A percentile compares a stretch with the other conserved stretches of the same genome.
Conservation (phyloP, 116 monocot genomes). For the Papilionanthe hybrid region DNA sequence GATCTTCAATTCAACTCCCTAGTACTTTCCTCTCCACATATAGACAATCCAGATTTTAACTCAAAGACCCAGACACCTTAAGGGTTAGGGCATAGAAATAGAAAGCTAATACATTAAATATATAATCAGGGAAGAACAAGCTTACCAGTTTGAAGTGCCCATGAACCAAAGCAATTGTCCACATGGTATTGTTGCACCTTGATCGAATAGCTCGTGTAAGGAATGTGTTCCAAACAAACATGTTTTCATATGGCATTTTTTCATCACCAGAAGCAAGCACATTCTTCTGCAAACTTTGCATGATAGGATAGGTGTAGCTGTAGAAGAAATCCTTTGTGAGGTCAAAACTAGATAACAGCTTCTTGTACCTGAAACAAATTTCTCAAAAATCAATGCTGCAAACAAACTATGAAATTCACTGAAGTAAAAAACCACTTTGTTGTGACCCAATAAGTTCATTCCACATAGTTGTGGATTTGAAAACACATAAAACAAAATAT, state of each 20-base stretch:
- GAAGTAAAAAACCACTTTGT: neutral
- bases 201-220: slow-evolving; percentile 81
- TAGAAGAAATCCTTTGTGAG: slow-evolving; percentile 97
- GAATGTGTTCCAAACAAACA: slow-evolving; percentile 95
- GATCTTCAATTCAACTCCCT: neutral
- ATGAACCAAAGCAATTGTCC: slow-evolving; percentile 94
- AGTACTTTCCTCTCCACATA: neutral
- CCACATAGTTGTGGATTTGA: neutral
- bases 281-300: slow-evolving; percentile 86
- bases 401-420: slow-evolving; percentile 6
- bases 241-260: slow-evolving; percentile 81
- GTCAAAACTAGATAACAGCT: slow-evolving; percentile 85
- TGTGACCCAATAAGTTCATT: neutral
- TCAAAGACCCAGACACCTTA: neutral
- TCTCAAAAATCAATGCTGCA: neutral
- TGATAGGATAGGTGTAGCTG: slow-evolving; percentile 96
- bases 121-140: neutral
- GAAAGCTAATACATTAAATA: neutral
- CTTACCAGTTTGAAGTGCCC: slow-evolving; percentile 85
- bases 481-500: neutral
- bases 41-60: neutral
- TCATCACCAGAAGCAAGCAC: slow-evolving; percentile 32
- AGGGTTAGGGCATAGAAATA: neutral
- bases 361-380: slow-evolving; percentile 70
- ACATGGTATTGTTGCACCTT: slow-evolving; percentile 82